Conservation (phyloP, 345 rosid genomes). For the Camelina neglecta region DNA sequence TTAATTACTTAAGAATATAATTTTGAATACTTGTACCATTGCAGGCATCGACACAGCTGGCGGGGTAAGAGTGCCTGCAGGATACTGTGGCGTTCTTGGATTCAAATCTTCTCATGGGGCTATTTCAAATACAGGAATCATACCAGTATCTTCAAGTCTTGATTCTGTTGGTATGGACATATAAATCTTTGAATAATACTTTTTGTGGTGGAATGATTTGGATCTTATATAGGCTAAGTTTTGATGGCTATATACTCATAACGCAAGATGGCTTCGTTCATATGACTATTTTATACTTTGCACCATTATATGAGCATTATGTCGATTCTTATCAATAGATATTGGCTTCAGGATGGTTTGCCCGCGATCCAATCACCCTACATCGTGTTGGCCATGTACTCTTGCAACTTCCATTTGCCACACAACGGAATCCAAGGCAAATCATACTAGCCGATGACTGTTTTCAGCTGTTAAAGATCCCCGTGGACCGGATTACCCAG, state of each 20-base stretch:
- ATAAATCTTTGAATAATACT: background rate
- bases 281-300: background rate
- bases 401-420: slow-evolving; percentile 85
- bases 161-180: slow-evolving; percentile 81
- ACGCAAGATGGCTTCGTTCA: background rate
- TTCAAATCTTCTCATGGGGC: slow-evolving; percentile 82
- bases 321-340: slow-evolving; percentile 26
- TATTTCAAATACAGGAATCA: slow-evolving; percentile 59
- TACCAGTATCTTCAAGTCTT: slow-evolving; percentile 77
- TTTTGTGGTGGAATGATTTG: slow-evolving; percentile 14
- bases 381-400: slow-evolving; percentile 86
- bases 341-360: slow-evolving; percentile 81
- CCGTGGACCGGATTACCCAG: slow-evolving; percentile 65
- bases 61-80: slow-evolving; percentile 92
- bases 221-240: slow-evolving; percentile 23
- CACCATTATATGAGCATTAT: background rate
- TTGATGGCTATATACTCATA: background rate
- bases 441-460: slow-evolving; percentile 90
- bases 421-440: slow-evolving; percentile 83
- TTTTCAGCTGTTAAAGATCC: slow-evolving; percentile 76
- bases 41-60: slow-evolving; percentile 90
- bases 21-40: slow-evolving; percentile 30
- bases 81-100: slow-evolving; percentile 82
- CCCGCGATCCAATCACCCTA: slow-evolving; percentile 78
- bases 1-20: background rate